Evolutionary conservation across 2,329 filamentous ascomycete species (phyloP).

Genomic region (Lachnellula willkommii): DNA sequence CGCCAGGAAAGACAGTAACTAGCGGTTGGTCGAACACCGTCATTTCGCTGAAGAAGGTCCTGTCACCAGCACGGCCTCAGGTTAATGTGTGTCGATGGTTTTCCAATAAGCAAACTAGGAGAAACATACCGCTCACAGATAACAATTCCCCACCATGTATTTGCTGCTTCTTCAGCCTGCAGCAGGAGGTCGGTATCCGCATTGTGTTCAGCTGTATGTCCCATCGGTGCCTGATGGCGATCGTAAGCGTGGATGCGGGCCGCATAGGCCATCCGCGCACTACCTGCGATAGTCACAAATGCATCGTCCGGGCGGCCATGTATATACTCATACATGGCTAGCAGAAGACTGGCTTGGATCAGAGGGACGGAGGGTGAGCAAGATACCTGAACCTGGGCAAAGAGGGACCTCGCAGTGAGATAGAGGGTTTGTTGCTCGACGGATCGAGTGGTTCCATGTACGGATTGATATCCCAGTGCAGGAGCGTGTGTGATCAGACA

Average conservation of each 20-base stretch:
- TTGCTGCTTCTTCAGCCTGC: conserved; percentile 20
- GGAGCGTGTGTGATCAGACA: conserved; percentile 16
- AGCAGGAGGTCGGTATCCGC: too few species aligned
- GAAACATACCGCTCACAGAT: conserved; percentile 28
- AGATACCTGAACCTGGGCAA: conserved; percentile 23
- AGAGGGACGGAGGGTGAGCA: conserved; percentile 13
- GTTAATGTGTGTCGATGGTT: too few species aligned
- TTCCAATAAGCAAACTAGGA: not conserved
- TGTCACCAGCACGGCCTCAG: too few species aligned
- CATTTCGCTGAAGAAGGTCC: too few species aligned
- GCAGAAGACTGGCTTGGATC: conserved; percentile 28
- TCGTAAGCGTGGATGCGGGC: too few species aligned
- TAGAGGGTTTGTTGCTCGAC: conserved; percentile 17
- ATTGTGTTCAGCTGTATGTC: too few species aligned
- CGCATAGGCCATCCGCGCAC: too few species aligned
- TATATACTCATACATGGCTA: conserved; percentile 27
- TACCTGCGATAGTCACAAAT: too few species aligned
- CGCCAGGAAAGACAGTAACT: not conserved
- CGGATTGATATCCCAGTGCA: not conserved
- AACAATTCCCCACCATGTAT: conserved; percentile 31
- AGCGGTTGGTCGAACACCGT: too few species aligned
- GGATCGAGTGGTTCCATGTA: not conserved
- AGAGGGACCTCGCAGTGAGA: conserved; percentile 24
- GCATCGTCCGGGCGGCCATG: not conserved
- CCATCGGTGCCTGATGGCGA: too few species aligned